Evolutionary conservation across 768 basidiomycete genomes (phyloP), one percentile per base, ranked within the genome.

Genomic region (Dacryopinax primogenitus): DNA sequence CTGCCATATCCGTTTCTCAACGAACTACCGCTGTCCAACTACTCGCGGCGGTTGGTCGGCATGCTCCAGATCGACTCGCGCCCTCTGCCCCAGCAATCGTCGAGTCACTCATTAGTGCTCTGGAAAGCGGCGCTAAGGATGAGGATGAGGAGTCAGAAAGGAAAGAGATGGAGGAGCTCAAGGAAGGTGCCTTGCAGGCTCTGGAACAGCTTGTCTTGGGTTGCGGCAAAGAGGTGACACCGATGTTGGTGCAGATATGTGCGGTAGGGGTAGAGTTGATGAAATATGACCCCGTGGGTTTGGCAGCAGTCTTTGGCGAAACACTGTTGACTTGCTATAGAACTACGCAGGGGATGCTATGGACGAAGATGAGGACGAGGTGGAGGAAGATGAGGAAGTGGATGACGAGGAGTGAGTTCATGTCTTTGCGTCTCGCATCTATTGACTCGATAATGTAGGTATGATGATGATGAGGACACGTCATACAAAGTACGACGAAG

Each of bases 401-500:
- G 87, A 89, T 0, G 91, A 90, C 0, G 90, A 90, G 2, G 90
- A 87, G 28, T 85, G 82, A 18, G 89, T 64, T 58, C 63, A 72
- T 28, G 47, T 64, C 58, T 64, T 45, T 51, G 45, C 67, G 47
- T 13, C 33, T 28, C 36, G 63, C 11, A 35, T 36, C 15, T 16
- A 7, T 36, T 62, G 23, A 26, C 21, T 34, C 26, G 23, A 28
- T 32, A 13, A 15, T 11, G 30, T 68, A 94, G 91, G 68, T 97
- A 96, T 74, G 92, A 92, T 4, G 96, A 99, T 70, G 96, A 99
- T 66, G 96, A 98, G 74, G 96, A 99, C 72, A 90, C 89, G 12
- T 97, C 95, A 0, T 98, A 96, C 83, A 97, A 97, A 75, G 91
- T 96, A 65, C 87, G 96, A 68, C 85, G 96, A 47, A 87, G 91